phyloP scores from a whole-genome alignment of 2,329 filamentous ascomycete genomes.

The Metarhizium humberi region DNA sequence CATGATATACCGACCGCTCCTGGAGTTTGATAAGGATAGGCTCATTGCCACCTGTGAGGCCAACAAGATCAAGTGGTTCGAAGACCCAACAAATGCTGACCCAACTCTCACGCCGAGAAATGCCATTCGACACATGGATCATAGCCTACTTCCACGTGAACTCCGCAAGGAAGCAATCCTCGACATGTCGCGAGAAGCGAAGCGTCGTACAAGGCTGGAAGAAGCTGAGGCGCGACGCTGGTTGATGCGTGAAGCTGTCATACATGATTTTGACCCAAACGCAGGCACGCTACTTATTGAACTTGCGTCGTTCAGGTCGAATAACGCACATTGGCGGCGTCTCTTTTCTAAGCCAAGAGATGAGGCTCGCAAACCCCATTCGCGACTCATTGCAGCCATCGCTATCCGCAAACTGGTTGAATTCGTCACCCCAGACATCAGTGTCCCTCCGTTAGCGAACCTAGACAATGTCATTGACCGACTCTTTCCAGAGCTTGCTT shows the following conservation, averaged over 20 bases:
- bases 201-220: conserved; percentile 30
- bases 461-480: conserved; percentile 36
- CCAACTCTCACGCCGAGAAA: conserved; percentile 71
- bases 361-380: conserved; percentile 21
- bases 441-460: conserved; percentile 30
- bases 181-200: conserved; percentile 44
- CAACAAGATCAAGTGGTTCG: conserved; percentile 64
- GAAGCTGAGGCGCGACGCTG: conserved; percentile 45
- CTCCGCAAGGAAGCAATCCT: conserved; percentile 58
- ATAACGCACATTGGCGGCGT: conserved; percentile 5
- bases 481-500: conserved; percentile 37
- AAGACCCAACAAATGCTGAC: conserved; percentile 77
- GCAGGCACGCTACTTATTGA: conserved; percentile 37
- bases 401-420: conserved; percentile 38
- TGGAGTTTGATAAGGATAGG: conserved; percentile 61
- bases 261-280: conserved; percentile 37
- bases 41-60: conserved; percentile 66
- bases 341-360: conserved; percentile 14
- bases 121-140: conserved; percentile 59
- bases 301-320: conserved; percentile 26
- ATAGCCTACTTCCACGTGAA: conserved; percentile 56
- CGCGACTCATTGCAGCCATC: conserved; percentile 35
- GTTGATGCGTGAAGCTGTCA: conserved; percentile 36
- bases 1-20: conserved; percentile 57
- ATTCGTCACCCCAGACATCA: conserved; percentile 40